Base-by-base conservation (phyloP, 139 green algal species). In the Asterochloris erici region DNA sequence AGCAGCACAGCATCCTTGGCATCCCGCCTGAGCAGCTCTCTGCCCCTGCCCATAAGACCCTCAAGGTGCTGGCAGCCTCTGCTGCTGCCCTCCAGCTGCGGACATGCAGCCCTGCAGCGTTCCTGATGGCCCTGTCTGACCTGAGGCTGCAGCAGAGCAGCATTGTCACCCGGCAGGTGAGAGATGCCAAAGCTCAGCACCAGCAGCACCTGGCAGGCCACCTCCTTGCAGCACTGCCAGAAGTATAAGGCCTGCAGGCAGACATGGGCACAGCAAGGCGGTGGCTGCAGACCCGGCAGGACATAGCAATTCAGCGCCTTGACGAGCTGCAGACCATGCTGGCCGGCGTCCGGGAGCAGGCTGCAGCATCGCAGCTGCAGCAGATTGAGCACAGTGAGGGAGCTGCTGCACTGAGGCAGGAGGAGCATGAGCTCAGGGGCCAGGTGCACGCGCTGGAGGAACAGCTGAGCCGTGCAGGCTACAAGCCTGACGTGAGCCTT, bases 361-460 rank as follows among this genome's bases (percentile, higher is more conserved):
- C 66, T 71, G 66, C 66, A 71, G 66, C 19, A 2, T 71, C 66
- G 10, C 66, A 23, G 17, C 66, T 26, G 66, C 66, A 54, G 38
- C 38, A 54, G 38, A 68, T 54, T 13, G 24, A 62, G 12, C 24
- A 80, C 14, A 28, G 68, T 64, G 14, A 64, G n/a, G 68, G 68
- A 14, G 54, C 68, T 70, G 76, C 23, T 12, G 69, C 73, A 26
- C 63, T 81, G 27, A 28, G 61, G n/a, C 63, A 74, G 63, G 74
- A 81, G 62, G 63, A 81, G 19, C 62, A 81, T 38, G 61, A 81
- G 23, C 73, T 74, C 26, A 74, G n/a, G 13, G n/a, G 26, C 15
- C 77, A 81, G 66, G 28, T 73, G 62, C 63, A 81, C 63, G 54
- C 21, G 15, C 27, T 73, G 15, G 77, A 81, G 27, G 63, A 81